These are phyloP conservation scores for Phaeosphaeria sp. DNA, from an alignment of 2,329 filamentous ascomycete species.

Conservation along the genomic window DNA sequence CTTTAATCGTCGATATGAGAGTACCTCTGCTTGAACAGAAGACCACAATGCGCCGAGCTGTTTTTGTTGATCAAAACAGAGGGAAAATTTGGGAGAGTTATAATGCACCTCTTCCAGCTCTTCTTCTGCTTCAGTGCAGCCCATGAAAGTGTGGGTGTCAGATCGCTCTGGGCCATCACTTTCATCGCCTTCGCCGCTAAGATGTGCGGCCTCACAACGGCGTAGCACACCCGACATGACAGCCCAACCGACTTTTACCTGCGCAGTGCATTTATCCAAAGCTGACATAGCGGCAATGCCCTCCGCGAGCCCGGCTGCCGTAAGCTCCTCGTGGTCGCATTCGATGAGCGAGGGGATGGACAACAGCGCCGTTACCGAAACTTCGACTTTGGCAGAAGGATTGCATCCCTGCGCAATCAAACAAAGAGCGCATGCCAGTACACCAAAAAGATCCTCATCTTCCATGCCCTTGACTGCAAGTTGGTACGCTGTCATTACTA, in stretches of 20 bases:
- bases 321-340: constrained; percentile 33
- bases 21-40: constrained; percentile 46
- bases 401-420: constrained; percentile 40
- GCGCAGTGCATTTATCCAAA: background rate
- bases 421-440: constrained; percentile 46
- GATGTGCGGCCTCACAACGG: constrained; percentile 7
- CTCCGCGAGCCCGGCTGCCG: constrained; percentile 8
- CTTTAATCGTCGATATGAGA: constrained; percentile 45
- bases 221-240: constrained; percentile 27
- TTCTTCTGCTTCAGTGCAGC: background rate
- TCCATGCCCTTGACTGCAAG: constrained; percentile 40
- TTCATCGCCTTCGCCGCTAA: background rate
- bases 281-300: background rate
- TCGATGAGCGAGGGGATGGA: constrained; percentile 1
- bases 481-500: constrained; percentile 46
- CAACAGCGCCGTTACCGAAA: constrained; percentile 23
- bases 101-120: too few relatives aligned
- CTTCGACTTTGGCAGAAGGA: constrained; percentile 19
- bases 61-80: background rate
- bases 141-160: constrained; percentile 4
- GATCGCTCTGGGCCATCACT: background rate
- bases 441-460: constrained; percentile 51
- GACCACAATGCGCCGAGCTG: constrained; percentile 40
- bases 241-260: constrained; percentile 26
- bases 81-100: too few relatives aligned